Evolutionary conservation across 139 green algal genomes (phyloP).

Genomic region (Diplosphaera chodatii): DNA sequence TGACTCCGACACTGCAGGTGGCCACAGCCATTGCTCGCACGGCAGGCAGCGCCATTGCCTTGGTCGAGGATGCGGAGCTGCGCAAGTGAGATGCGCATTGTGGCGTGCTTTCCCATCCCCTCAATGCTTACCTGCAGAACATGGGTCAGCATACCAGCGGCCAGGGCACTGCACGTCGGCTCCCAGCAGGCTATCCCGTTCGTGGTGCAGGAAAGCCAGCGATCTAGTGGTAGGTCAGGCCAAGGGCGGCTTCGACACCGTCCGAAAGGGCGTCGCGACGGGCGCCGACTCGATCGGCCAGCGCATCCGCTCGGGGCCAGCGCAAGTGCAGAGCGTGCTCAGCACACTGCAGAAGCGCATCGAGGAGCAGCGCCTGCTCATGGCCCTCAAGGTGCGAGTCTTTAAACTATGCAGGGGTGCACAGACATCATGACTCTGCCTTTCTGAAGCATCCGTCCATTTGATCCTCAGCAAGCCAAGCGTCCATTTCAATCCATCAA

Average conservation of each 20-base stretch:
- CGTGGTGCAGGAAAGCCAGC: slow-evolving; percentile 14
- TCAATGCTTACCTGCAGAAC: too few species aligned
- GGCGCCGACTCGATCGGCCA: slow-evolving; percentile 19
- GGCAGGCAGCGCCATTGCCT: neutral
- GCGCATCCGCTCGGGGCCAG: slow-evolving; percentile 26
- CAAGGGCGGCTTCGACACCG: slow-evolving; percentile 1
- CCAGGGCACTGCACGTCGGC: too few species aligned
- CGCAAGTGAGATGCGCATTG: slow-evolving; percentile 2
- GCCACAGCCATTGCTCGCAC: neutral
- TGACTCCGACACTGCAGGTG: neutral
- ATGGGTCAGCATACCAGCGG: too few species aligned
- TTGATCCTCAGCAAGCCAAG: too few species aligned
- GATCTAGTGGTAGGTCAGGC: neutral
- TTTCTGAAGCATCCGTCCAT: too few species aligned
- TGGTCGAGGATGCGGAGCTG: neutral
- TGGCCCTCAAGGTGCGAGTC: neutral
- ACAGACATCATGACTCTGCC: too few species aligned
- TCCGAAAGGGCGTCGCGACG: slow-evolving; percentile 15
- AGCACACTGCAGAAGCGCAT: slow-evolving; percentile 33
- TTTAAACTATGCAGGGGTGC: too few species aligned
- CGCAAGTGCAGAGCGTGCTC: slow-evolving; percentile 31
- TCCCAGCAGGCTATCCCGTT: too few species aligned
- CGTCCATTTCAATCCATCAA: too few species aligned
- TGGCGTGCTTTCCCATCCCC: too few species aligned
- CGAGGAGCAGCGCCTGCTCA: slow-evolving; percentile 35